Conservation (phyloP, 2,329 filamentous ascomycete genomes). For the Penicillium sumatraense region DNA sequence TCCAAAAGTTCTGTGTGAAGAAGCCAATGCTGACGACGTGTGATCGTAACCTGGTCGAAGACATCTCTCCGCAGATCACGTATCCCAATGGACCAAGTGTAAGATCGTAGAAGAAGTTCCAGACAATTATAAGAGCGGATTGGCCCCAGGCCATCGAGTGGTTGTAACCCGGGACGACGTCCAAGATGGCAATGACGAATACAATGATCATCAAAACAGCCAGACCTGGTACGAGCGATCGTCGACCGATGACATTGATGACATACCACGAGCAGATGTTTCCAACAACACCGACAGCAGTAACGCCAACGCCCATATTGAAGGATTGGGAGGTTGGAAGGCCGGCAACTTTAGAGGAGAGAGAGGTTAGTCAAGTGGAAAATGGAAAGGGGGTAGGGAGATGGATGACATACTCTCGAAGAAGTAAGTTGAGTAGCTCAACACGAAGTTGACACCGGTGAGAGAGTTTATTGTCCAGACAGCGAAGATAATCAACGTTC, state of each 20-base stretch:
- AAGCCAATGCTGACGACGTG: slow-evolving; percentile 9
- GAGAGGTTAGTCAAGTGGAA: neutral
- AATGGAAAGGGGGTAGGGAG: neutral
- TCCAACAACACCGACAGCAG: slow-evolving; percentile 41
- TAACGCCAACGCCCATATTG: slow-evolving; percentile 21
- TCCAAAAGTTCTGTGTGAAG: slow-evolving; percentile 7
- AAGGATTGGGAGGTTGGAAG: slow-evolving; percentile 13
- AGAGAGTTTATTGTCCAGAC: slow-evolving; percentile 12
- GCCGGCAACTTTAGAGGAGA: neutral
- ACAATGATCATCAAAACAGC: slow-evolving; percentile 35
- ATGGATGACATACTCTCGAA: slow-evolving; percentile 5
- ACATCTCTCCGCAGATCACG: slow-evolving; percentile 12
- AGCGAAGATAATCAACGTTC: slow-evolving; percentile 7
- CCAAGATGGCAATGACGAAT: slow-evolving; percentile 26
- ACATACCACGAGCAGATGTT: slow-evolving; percentile 39
- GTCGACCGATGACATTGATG: slow-evolving; percentile 38
- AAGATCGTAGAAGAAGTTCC: slow-evolving; percentile 13
- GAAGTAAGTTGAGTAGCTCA: slow-evolving; percentile 15
- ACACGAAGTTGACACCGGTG: slow-evolving; percentile 9
- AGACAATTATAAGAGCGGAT: slow-evolving; percentile 10
- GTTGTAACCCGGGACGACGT: slow-evolving; percentile 5
- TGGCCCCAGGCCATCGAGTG: slow-evolving; percentile 6
- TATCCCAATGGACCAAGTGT: slow-evolving; percentile 14
- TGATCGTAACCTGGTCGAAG: slow-evolving; percentile 8
- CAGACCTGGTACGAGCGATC: slow-evolving; percentile 39